These are phyloP conservation scores for Colletotrichum karsti DNA, from an alignment of 2,329 filamentous ascomycete species.

Conservation along the genomic window DNA sequence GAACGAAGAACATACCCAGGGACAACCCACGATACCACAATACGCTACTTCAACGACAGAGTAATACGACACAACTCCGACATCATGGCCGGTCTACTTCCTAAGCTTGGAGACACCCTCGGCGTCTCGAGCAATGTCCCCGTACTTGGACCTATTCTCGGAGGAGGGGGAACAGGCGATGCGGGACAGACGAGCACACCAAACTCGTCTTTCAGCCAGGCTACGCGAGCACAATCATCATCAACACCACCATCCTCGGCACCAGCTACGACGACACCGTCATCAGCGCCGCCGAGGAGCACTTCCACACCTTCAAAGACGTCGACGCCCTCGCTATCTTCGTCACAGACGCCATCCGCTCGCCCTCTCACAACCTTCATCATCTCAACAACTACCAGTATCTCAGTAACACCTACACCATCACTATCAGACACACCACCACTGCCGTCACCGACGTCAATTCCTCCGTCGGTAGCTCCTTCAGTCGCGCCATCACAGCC, in stretches of 20 bases:
- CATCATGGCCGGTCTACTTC: slow-evolving; percentile 21
- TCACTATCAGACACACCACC: slow-evolving; percentile 9
- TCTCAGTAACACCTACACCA: not conserved
- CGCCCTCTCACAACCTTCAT: slow-evolving; percentile 19
- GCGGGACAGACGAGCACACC: not conserved
- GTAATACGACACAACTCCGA: not conserved
- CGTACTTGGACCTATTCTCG: not conserved
- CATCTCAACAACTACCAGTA: slow-evolving; percentile 8
- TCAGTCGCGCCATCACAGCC: not conserved
- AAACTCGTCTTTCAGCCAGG: not conserved
- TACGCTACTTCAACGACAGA: not conserved
- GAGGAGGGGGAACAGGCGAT: not conserved
- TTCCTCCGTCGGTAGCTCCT: not conserved
- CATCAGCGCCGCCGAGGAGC: not conserved
- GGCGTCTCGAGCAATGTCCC: not conserved
- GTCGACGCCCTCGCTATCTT: not conserved
- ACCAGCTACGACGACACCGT: not conserved
- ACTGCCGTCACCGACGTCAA: not conserved
- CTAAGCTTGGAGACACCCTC: not conserved
- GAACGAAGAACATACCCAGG: slow-evolving; percentile 2
- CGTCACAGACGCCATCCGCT: not conserved
- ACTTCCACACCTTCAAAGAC: not conserved
- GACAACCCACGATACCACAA: not conserved
- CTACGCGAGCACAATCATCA: not conserved
- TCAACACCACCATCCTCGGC: not conserved